Evolutionary conservation across 2,329 filamentous ascomycete genomes (phyloP).

Genomic region (Clonostachys chloroleuca): DNA sequence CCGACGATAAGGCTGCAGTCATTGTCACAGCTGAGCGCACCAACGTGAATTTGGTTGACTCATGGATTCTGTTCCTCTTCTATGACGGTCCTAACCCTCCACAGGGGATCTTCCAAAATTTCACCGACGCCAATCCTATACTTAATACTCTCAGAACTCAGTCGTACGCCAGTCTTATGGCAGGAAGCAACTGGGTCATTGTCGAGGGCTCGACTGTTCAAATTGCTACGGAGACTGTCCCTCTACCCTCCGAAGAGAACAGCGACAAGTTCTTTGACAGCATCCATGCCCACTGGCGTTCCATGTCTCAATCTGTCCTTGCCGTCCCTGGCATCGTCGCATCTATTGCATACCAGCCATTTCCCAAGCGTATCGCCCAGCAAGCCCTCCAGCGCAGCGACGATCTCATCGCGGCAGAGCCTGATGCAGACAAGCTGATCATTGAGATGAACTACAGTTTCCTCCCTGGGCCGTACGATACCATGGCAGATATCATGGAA

Average conservation of each 20-base stretch:
- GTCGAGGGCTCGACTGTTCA: conserved; percentile 7
- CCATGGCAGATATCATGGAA: conserved; percentile 4
- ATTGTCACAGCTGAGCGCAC: conserved; percentile 47
- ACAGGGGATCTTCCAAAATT: conserved; percentile 48
- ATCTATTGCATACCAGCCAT: conserved; percentile 30
- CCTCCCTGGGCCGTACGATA: conserved; percentile 14
- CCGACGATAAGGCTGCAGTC: conserved; percentile 55
- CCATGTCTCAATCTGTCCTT: not conserved
- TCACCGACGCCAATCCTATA: conserved; percentile 15
- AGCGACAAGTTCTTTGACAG: conserved; percentile 17
- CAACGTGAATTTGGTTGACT: conserved; percentile 29
- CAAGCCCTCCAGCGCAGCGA: conserved; percentile 21
- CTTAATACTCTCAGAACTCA: conserved; percentile 42
- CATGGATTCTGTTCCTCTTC: conserved; percentile 58
- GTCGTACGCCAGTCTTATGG: conserved; percentile 37
- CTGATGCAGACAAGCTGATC: conserved; percentile 29
- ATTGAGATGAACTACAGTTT: conserved; percentile 38
- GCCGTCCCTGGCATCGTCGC: conserved; percentile 10
- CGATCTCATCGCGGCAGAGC: conserved; percentile 33
- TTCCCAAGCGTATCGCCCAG: conserved; percentile 25
- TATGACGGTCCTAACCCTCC: conserved; percentile 55
- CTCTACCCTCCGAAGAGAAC: conserved; percentile 17
- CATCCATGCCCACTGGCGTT: conserved; percentile 20
- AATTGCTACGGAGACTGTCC: conserved; percentile 29
- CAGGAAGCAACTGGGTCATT: conserved; percentile 15